Evolutionary conservation across 2,329 filamentous ascomycete genomes (phyloP), one percentile per base, ranked within the genome.

Genomic region (Atkinsonella hypoxylon): DNA sequence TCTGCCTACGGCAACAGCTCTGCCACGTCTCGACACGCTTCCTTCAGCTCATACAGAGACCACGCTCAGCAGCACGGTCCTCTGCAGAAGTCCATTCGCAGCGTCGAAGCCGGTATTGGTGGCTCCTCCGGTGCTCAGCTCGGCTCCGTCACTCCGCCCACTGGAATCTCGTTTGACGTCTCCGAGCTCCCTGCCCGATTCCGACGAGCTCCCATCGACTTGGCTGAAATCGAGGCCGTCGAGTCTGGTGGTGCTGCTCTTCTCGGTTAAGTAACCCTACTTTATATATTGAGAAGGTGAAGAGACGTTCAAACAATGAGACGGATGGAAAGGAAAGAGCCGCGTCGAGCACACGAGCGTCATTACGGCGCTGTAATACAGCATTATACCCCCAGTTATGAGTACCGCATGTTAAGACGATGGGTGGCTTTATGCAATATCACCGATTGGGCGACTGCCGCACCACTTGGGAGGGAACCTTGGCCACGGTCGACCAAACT

Each of bases 211-310:
- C 78, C 81, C 12, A 86, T 90, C 70, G 83, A 79, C 38, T 70
- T 83, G 59, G 82, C 83, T 42, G 93, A 98, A 78, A 98, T 98
- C 54, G 93, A 97, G 68, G 90, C 89, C 20, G 79, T 98, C 62
- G 89, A 96, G 79, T 93, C 88, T 51, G 93, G 90, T 50, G 93
- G 93, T 51, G 93, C 91, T 34, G 70, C 76, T 36, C 64, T 75
- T 51, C 68, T 76, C 56, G 70, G 72, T 55, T 79, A 67, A 62
- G 57, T 11, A 4, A 32, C n/a, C 13, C 7, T 6, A 12, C n/a
- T n/a, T n/a, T n/a, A 4, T 20, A 8, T 18, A 30, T 44, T 36
- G 49, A 26, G 4, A 36, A 20, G 17, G 22, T 42, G 30, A 36
- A 36, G 38, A 41, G 17, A 34, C 8, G 13, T 22, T 26, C 12